A percentile compares a stretch with the other conserved stretches of the same genome.
Evolutionary conservation across 495 filamentous ascomycete genomes (phyloP).

Genomic region (Xylaria palmicola): DNA sequence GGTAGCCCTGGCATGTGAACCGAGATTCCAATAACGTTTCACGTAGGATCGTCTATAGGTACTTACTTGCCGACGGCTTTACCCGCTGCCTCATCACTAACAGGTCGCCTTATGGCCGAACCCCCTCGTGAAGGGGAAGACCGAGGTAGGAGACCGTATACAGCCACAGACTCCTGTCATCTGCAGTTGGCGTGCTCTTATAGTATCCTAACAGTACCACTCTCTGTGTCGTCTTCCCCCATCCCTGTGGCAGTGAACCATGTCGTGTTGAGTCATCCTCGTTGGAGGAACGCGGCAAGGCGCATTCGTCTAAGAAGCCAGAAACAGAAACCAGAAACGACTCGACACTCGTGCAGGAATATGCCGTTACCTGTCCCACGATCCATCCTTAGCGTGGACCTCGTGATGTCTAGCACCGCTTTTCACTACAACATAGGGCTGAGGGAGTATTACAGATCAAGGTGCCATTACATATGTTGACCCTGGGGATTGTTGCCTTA

Average conservation of each 20-base stretch:
- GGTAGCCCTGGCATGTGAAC: constrained; percentile 1
- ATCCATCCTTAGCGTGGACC: constrained; percentile 6
- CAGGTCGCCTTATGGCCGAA: not conserved
- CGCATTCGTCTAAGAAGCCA: constrained; percentile 5
- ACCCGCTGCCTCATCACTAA: not conserved
- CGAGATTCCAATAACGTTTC: not conserved
- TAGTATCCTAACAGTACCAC: not conserved
- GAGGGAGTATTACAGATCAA: not conserved
- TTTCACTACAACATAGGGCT: constrained; percentile 11
- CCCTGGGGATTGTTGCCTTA: not conserved
- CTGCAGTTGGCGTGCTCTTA: not conserved
- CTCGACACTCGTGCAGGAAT: constrained; percentile 1
- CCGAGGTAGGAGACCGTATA: not conserved
- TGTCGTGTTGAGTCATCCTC: constrained; percentile 3
- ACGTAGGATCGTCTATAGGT: not conserved
- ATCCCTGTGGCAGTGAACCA: constrained; percentile 13
- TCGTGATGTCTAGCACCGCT: not conserved
- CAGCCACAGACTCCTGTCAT: not conserved
- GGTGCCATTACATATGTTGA: not conserved
- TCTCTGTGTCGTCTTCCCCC: not conserved
- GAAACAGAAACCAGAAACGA: constrained; percentile 2
- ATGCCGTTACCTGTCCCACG: not conserved
- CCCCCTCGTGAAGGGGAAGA: not conserved
- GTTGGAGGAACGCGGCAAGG: constrained; percentile 12
- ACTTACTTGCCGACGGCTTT: not conserved